Conservation (phyloP, 2,329 filamentous ascomycete genomes). For the Exserohilum turcica region DNA sequence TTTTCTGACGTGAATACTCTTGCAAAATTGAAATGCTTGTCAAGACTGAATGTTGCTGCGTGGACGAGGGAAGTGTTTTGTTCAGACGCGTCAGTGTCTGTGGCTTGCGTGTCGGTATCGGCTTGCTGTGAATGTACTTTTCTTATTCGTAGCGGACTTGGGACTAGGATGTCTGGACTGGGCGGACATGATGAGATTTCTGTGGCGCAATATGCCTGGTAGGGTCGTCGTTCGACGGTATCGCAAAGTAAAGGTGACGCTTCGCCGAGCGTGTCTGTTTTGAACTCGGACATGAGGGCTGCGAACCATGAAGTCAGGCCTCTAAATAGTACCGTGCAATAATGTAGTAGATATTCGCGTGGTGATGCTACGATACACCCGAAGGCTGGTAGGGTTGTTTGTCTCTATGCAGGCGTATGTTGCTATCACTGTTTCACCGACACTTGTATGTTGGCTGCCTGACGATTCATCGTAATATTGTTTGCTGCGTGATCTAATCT, state of each 20-base stretch:
- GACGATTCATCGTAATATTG: not conserved
- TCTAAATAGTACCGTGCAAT: not conserved
- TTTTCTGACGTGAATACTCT: conserved; percentile 1
- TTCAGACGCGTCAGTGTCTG: not conserved
- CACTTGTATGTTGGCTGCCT: not conserved
- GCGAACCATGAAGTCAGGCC: not conserved
- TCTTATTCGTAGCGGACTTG: conserved; percentile 5
- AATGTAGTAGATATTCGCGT: not conserved
- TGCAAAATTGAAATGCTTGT: not conserved
- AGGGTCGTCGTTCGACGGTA: conserved; percentile 6
- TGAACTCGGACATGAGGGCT: not conserved
- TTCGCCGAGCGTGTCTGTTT: conserved; percentile 7
- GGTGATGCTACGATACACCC: conserved; percentile 2
- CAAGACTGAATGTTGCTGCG: not conserved
- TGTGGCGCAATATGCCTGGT: conserved; percentile 31
- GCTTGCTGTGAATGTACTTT: not conserved
- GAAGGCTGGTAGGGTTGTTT: not conserved
- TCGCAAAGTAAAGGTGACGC: not conserved
- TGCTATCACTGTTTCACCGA: conserved; percentile 2
- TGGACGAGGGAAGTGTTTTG: not conserved
- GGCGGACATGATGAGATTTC: conserved; percentile 23
- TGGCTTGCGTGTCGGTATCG: not conserved
- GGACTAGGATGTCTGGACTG: conserved; percentile 18
- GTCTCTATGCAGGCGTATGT: not conserved
- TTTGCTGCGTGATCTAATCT: not conserved